Conservation (phyloP, 2,329 filamentous ascomycete species). For the Whalleya microplaca region DNA sequence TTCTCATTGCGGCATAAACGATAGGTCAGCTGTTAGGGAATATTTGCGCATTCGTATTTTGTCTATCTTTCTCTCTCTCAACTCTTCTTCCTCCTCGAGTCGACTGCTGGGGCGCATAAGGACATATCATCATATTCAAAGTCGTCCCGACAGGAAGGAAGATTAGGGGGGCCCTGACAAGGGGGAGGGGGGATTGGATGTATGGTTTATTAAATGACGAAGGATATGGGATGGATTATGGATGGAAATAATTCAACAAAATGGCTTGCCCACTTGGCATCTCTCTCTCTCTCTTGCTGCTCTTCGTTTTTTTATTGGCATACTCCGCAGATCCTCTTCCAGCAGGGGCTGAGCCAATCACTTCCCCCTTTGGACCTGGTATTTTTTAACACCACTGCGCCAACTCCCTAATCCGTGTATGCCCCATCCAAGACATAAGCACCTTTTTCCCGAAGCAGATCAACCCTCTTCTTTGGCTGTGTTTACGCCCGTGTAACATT, state of each 20-base stretch:
- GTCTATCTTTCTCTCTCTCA: background rate
- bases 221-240: slow-evolving; percentile 7
- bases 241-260: slow-evolving; percentile 23
- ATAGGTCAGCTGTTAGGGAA: background rate
- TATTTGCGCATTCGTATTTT: background rate
- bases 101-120: too few species aligned
- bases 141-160: slow-evolving; percentile 7
- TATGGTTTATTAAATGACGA: slow-evolving; percentile 12
- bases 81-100: background rate
- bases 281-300: too few species aligned
- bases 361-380: background rate
- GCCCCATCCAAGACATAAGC: background rate
- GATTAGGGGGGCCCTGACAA: background rate
- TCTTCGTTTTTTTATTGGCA: slow-evolving; percentile 1
- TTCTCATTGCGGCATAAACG: background rate
- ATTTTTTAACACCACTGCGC: background rate
- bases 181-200: slow-evolving; percentile 6
- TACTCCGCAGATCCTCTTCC: slow-evolving; percentile 9
- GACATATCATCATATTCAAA: background rate
- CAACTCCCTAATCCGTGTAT: too few species aligned
- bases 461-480: background rate
- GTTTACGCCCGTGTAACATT: background rate
- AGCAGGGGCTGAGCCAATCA: background rate
- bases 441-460: background rate
- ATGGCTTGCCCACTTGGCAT: background rate